phyloP scores from a whole-genome alignment of 139 green algal genomes.

The Limnomonas spitsbergensis region DNA sequence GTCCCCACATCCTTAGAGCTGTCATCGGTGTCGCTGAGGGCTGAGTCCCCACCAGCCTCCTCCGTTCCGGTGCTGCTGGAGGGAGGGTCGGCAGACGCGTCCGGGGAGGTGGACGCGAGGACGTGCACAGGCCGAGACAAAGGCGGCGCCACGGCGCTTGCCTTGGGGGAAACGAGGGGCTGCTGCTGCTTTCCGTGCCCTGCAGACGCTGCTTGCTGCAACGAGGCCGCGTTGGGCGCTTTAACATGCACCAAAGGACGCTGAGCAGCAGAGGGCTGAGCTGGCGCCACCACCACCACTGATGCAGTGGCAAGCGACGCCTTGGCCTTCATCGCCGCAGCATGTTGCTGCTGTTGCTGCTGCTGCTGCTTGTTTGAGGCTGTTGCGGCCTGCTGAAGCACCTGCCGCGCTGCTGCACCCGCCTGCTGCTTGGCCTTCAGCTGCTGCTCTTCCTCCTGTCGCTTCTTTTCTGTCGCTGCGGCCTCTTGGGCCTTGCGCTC shows the following conservation, averaged over 20 bases:
- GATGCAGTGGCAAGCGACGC: too few relatives aligned
- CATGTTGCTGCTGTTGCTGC: conserved; percentile 31
- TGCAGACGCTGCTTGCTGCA: conserved; percentile 8
- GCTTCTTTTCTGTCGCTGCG: conserved; percentile 24
- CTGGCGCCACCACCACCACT: too few relatives aligned
- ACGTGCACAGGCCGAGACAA: not conserved
- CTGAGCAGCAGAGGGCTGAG: too few relatives aligned
- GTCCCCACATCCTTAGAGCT: conserved; percentile 31
- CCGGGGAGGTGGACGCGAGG: not conserved
- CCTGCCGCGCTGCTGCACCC: conserved; percentile 7
- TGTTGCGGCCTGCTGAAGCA: conserved; percentile 40
- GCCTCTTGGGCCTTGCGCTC: conserved; percentile 52
- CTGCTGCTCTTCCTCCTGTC: conserved; percentile 17
- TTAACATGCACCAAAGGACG: conserved; percentile 1
- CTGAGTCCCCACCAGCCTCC: too few relatives aligned
- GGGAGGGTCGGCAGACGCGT: not conserved
- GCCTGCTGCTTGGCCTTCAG: conserved; percentile 22
- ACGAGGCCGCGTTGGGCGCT: not conserved
- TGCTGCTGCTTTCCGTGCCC: conserved; percentile 16
- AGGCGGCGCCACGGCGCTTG: too few relatives aligned
- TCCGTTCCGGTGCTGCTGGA: not conserved
- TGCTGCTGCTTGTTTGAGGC: conserved; percentile 25
- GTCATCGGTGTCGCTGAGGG: too few relatives aligned
- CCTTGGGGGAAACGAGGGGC: too few relatives aligned
- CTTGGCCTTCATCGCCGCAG: too few relatives aligned